These are phyloP conservation scores for Neurospora pannonica DNA, from an alignment of 495 filamentous ascomycete genomes.

Conservation along the genomic window DNA sequence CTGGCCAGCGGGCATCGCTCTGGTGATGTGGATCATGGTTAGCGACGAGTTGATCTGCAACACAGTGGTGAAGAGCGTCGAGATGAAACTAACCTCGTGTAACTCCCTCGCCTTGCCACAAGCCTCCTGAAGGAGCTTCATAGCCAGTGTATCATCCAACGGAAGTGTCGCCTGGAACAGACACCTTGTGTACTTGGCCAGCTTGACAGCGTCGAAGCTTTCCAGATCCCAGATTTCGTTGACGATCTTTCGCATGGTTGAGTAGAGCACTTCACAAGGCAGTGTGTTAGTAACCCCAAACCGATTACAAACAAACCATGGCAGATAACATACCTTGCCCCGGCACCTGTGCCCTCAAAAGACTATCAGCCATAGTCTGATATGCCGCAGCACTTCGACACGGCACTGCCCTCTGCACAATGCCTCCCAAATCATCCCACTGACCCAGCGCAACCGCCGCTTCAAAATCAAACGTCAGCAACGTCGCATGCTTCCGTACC, in stretches of 20 bases:
- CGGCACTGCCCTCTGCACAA: slow-evolving; percentile 45
- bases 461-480: slow-evolving; percentile 70
- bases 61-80: not conserved
- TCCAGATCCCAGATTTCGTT: slow-evolving; percentile 51
- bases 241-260: slow-evolving; percentile 49
- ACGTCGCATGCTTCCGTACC: slow-evolving; percentile 47
- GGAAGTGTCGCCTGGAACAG: slow-evolving; percentile 56
- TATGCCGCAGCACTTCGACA: slow-evolving; percentile 30
- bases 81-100: slow-evolving; percentile 23
- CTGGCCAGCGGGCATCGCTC: slow-evolving; percentile 47
- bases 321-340: slow-evolving; percentile 24
- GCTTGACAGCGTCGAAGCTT: slow-evolving; percentile 39
- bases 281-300: not conserved
- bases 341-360: slow-evolving; percentile 47
- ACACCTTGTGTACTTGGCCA: slow-evolving; percentile 64
- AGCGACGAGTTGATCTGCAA: not conserved
- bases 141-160: slow-evolving; percentile 32
- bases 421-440: slow-evolving; percentile 55
- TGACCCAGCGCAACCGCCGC: slow-evolving; percentile 54
- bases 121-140: slow-evolving; percentile 50
- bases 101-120: slow-evolving; percentile 37
- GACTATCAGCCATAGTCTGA: slow-evolving; percentile 50
- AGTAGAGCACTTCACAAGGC: slow-evolving; percentile 29
- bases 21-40: slow-evolving; percentile 3
- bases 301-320: slow-evolving; percentile 1